Base-by-base conservation (phyloP, 345 rosid species). In the Conringia planisiliqua region DNA sequence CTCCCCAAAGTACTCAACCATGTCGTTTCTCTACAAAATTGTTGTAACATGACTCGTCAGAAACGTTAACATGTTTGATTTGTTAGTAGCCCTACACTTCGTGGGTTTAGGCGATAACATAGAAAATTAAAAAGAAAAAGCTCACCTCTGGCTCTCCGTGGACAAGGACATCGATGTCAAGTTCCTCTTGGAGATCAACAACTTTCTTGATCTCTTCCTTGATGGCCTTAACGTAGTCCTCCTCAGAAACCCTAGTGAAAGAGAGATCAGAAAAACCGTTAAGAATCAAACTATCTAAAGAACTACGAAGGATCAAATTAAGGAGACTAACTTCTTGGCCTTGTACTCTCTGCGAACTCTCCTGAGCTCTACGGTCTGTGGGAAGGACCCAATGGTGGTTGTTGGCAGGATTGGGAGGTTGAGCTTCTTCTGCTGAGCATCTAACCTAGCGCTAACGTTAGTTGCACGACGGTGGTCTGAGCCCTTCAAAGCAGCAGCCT, bases 1-100 rank as follows among this genome's bases (percentile, higher is more conserved):
- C 89, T 92, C 97, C 22, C 98, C 98, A 22, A 92, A 94, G 97
- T 94, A 94, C 85, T 94, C 98, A 83, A 94, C 98, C 98, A 94
- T 94, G 73, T 92, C 97, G 57, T 94, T 94, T 74, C 97, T 92
- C 97, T 91, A 68, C 88, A 86, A 48, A 51, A 56, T 78, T 55
- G 48, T 20, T 4, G 30, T 33, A 18, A 66, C 44, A 40, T 24
- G 35, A 26, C 47, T 44, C 42, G 68, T 67, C 14, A 70, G 66
- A 78, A 50, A 47, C 39, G 71, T 30, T 43, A 40, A 43, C 57
- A 62, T 27, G 26, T n/a, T 20, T 17, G 36, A 14, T 47, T 20
- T 46, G 20, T 47, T 60, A 64, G 27, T 60, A 64, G 27, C 12
- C 17, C 27, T 16, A 50, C 39, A 44, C 58, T 59, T 44, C 16